Evolutionary conservation across 2,329 filamentous ascomycete genomes (phyloP), one percentile per base, ranked within the genome.

Genomic region (Aspergillus alliaceus): DNA sequence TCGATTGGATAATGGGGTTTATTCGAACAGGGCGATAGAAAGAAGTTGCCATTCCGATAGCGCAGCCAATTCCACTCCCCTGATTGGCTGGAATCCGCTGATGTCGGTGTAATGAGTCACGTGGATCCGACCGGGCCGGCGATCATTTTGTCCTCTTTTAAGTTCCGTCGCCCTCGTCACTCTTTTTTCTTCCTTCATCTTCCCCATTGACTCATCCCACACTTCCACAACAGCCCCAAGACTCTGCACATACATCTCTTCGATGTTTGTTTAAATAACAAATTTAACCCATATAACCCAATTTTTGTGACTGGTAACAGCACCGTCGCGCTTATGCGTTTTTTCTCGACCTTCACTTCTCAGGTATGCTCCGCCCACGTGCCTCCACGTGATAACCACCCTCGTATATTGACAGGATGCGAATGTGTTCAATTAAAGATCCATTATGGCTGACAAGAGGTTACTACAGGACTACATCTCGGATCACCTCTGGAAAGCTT

Each of bases 281-380:
- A 53, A 46, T 52, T 49, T 18, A 35, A 9, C 27, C 15, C 31
- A 25, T 32, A 25, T n/a, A 40, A 40, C 47, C 35, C 24, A 22
- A 40, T 25, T 35, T 42, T 60, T 61, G 55, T 71, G 69, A 74
- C 74, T 75, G 71, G 64, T 70, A 68, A 60, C 63, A 64, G 66
- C 66, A 73, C 71, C 73, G 64, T 82, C 82, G 88, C 86, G 83
- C 87, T 88, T 89, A 92, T 92, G 89, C 89, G 87, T 88, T 88
- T 88, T 83, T 83, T 85, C 80, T 91, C 90, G 78, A 84, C 88
- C 78, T 93, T 91, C 83, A 93, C 90, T 81, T 93, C 89, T 80
- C 90, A 93, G 86, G 89, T 91, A 88, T 62, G 82, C 77, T 11
- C 37, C 12, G 20, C 8, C 37, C 37, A 40, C 47, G 4, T 34